These are phyloP conservation scores for Skeletonema menzelii DNA, from an alignment of 108 stramenopile genomes.

Conservation along the genomic window DNA sequence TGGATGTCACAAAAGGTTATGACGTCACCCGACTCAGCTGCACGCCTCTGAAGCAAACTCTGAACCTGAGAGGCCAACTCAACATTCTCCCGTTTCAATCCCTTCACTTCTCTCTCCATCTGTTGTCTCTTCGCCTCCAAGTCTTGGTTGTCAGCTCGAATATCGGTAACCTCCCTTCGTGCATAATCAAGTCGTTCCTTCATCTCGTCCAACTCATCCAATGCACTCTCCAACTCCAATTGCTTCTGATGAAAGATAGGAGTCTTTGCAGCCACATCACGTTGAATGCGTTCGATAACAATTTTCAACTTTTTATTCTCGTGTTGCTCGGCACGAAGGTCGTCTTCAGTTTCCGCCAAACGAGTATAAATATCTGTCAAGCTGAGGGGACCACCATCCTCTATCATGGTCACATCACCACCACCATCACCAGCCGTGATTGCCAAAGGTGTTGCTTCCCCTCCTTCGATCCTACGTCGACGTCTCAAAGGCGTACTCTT, in stretches of 20 bases:
- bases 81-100: conserved; percentile 58
- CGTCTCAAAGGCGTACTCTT: conserved; percentile 18
- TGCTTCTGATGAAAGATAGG: conserved; percentile 80
- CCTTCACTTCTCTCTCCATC: conserved; percentile 43
- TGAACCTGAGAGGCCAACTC: conserved; percentile 88
- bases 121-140: conserved; percentile 52
- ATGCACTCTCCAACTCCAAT: conserved; percentile 71
- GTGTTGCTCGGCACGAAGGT: conserved; percentile 52
- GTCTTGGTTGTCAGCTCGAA: conserved; percentile 59
- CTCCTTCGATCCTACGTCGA: conserved; percentile 15
- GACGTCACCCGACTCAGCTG: conserved; percentile 25
- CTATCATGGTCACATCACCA: conserved; percentile 22
- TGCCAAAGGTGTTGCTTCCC: conserved; percentile 10
- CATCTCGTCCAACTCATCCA: conserved; percentile 66
- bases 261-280: conserved; percentile 72
- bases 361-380: conserved; percentile 73
- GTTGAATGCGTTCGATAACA: conserved; percentile 59
- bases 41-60: conserved; percentile 58
- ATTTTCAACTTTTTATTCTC: conserved; percentile 65
- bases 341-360: conserved; percentile 73
- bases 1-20: conserved; percentile 44
- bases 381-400: conserved; percentile 57
- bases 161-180: conserved; percentile 56
- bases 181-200: conserved; percentile 65
- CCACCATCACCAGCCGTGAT: conserved; percentile 13